These are phyloP conservation scores for Trichoderma virens DNA, from an alignment of 495 filamentous ascomycete genomes.

Conservation along the genomic window DNA sequence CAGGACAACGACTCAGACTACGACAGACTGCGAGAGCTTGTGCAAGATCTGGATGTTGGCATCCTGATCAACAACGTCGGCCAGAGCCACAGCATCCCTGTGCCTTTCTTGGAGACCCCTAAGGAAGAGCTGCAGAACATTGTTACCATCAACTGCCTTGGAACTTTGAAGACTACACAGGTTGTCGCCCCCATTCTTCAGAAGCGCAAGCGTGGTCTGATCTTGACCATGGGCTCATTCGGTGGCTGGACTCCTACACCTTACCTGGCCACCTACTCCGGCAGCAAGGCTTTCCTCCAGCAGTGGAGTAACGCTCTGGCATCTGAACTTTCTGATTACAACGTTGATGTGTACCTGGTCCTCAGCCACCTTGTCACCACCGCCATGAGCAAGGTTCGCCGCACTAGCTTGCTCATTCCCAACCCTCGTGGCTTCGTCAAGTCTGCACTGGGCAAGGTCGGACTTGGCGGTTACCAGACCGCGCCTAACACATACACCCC, in stretches of 20 bases:
- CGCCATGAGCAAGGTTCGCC: conserved; percentile 92
- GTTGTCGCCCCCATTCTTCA: conserved; percentile 80
- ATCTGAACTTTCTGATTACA: conserved; percentile 69
- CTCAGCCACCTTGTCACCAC: conserved; percentile 87
- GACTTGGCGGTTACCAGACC: conserved; percentile 62
- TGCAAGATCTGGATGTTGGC: conserved; percentile 69
- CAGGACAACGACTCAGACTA: conserved; percentile 70
- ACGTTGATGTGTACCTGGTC: conserved; percentile 78
- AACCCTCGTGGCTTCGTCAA: conserved; percentile 76
- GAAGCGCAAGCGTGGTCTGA: conserved; percentile 72
- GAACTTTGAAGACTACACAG: conserved; percentile 78
- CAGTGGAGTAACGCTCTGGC: conserved; percentile 88
- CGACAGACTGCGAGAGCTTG: conserved; percentile 54
- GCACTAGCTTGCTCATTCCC: conserved; percentile 66
- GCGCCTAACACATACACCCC: conserved; percentile 81
- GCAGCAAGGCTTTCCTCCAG: conserved; percentile 96
- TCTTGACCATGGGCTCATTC: conserved; percentile 96
- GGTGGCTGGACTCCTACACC: conserved; percentile 87
- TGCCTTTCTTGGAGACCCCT: conserved; percentile 73
- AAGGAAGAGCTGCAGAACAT: conserved; percentile 77
- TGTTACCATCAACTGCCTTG: conserved; percentile 87
- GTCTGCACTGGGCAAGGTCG: conserved; percentile 71
- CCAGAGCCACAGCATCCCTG: conserved; percentile 84
- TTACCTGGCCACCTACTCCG: conserved; percentile 91
- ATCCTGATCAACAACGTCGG: conserved; percentile 98